Percentiles rank a stretch among this genome's conserved stretches.
These are phyloP conservation scores for Phytophthora uliginosa DNA, from an alignment of 352 stramenopile genomes.

Conservation along the genomic window DNA sequence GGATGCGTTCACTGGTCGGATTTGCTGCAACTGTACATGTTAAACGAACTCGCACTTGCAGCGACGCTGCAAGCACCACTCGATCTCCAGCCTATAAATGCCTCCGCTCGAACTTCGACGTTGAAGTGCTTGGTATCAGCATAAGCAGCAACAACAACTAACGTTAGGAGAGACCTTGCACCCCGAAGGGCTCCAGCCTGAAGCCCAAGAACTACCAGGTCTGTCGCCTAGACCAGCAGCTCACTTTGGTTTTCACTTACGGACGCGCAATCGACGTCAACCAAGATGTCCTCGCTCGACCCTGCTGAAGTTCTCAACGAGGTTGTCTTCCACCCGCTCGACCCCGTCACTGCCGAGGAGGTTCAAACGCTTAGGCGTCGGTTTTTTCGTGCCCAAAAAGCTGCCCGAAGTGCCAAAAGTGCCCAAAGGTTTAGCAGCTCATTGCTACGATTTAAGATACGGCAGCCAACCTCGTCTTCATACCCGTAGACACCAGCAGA, in stretches of 20 bases:
- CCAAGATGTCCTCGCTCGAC: not conserved
- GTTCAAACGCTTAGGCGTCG: constrained; percentile 37
- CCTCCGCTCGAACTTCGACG: constrained; percentile 10
- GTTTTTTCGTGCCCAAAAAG: too few relatives aligned
- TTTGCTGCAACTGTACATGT: constrained; percentile 11
- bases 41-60: not conserved
- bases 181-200: too few relatives aligned
- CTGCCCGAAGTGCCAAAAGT: too few relatives aligned
- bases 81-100: constrained; percentile 11
- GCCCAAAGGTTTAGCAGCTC: too few relatives aligned
- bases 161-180: not conserved
- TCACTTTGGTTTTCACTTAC: constrained; percentile 6
- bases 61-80: constrained; percentile 7
- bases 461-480: constrained; percentile 35
- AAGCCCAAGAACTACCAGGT: too few relatives aligned
- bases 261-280: not conserved
- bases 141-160: not conserved
- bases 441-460: too few relatives aligned
- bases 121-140: constrained; percentile 4
- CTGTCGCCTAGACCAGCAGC: not conserved
- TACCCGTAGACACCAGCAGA: constrained; percentile 45
- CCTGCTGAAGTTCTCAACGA: not conserved
- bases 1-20: not conserved
- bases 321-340: constrained; percentile 32
- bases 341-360: constrained; percentile 44